Conservation (phyloP, 1,139 yeast species). For the Pneumocystis wakefieldiae region DNA sequence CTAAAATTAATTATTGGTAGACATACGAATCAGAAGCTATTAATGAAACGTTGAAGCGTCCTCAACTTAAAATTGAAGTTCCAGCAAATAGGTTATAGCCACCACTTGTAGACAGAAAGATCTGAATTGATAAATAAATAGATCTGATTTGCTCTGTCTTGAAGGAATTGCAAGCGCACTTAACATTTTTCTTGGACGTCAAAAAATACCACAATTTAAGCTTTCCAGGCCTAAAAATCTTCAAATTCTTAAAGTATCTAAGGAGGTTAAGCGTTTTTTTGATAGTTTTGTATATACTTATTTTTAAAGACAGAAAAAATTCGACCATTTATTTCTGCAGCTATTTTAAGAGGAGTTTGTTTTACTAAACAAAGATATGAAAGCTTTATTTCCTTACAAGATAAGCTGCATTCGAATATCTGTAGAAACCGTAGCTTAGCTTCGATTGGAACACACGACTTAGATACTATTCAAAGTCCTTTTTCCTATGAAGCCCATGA, state of each 20-base stretch:
- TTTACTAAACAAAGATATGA: constrained; percentile 78
- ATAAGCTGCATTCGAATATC: constrained; percentile 83
- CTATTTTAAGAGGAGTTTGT: constrained; percentile 66
- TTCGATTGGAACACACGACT: constrained; percentile 96
- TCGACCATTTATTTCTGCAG: constrained; percentile 92
- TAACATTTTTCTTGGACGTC: constrained; percentile 70
- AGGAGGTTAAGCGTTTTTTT: neutral
- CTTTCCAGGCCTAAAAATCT: constrained; percentile 39
- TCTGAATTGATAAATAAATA: constrained; percentile 16
- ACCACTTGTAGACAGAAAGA: constrained; percentile 15
- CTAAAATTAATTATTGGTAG: neutral
- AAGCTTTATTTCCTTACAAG: constrained; percentile 90
- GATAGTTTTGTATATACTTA: constrained; percentile 3
- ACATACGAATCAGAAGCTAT: constrained; percentile 37
- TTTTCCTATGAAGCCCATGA: constrained; percentile 76
- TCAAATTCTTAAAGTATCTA: constrained; percentile 47
- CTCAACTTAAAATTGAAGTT: constrained; percentile 88
- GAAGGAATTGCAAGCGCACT: constrained; percentile 96
- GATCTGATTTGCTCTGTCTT: constrained; percentile 93
- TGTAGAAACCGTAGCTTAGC: constrained; percentile 95
- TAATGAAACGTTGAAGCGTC: constrained; percentile 53
- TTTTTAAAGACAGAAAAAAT: constrained; percentile 35
- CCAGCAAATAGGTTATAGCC: constrained; percentile 51
- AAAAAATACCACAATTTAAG: constrained; percentile 49
- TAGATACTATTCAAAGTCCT: constrained; percentile 68